Evolutionary conservation across 192 early-diverging fungal genomes (phyloP).

Genomic region (Coemansia sp.): DNA sequence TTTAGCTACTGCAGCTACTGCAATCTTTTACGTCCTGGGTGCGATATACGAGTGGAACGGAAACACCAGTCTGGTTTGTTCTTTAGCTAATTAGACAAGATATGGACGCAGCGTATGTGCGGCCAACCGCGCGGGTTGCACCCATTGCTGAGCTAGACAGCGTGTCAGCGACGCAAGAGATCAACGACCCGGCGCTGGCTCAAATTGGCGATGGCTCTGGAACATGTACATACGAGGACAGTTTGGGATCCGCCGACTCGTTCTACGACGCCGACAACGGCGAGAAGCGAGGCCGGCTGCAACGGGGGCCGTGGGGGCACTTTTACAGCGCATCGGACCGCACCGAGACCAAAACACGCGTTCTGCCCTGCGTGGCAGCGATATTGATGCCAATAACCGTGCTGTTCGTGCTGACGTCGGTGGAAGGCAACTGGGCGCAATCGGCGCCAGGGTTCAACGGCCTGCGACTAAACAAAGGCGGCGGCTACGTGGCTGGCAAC

Average conservation of each 20-base stretch:
- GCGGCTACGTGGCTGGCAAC: constrained; percentile 48
- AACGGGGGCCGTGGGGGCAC: constrained; percentile 32
- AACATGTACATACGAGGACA: constrained; percentile 10
- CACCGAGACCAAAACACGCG: constrained; percentile 27
- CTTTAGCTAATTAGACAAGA: not conserved
- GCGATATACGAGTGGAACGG: not conserved
- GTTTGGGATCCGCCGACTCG: constrained; percentile 6
- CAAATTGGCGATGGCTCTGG: not conserved
- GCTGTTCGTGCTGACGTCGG: constrained; percentile 49
- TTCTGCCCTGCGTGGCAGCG: constrained; percentile 45
- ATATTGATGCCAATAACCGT: constrained; percentile 41
- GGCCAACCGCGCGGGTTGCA: not conserved
- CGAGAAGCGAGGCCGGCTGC: constrained; percentile 24
- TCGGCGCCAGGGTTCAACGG: constrained; percentile 30
- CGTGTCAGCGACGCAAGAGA: not conserved
- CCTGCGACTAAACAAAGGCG: constrained; percentile 28
- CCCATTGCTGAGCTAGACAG: not conserved
- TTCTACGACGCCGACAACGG: constrained; percentile 22
- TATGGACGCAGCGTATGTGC: not conserved
- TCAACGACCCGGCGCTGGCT: not conserved
- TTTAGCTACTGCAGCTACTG: too few relatives aligned
- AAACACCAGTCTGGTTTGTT: not conserved
- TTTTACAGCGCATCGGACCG: constrained; percentile 42
- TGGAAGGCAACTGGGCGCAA: constrained; percentile 52
- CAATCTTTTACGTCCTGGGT: not conserved